Evolutionary conservation across 495 filamentous ascomycete genomes (phyloP).

Genomic region (Lasiosphaeria ovina): DNA sequence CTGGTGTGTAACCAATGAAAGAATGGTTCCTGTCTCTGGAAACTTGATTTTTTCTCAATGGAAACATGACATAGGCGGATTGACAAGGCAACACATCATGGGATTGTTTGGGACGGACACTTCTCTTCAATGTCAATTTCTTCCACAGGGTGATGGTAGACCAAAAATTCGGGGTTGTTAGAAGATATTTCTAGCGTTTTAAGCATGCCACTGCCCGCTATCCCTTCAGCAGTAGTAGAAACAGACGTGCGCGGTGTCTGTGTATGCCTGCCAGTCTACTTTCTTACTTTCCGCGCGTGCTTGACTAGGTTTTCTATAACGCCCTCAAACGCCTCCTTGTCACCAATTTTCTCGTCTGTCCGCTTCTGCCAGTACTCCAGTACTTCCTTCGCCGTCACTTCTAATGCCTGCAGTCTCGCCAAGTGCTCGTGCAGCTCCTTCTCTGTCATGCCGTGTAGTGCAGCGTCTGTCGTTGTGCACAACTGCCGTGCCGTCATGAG

Average conservation of each 20-base stretch:
- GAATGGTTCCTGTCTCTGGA: constrained; percentile 8
- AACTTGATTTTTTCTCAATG: too few relatives aligned
- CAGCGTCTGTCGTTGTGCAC: constrained; percentile 80
- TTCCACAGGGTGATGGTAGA: neutral
- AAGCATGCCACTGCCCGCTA: neutral
- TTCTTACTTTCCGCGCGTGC: constrained; percentile 85
- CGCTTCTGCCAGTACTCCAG: constrained; percentile 87
- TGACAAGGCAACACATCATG: neutral
- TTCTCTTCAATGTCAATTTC: neutral
- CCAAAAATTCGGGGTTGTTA: neutral
- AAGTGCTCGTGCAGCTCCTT: constrained; percentile 73
- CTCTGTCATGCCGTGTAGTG: constrained; percentile 71
- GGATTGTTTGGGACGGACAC: neutral
- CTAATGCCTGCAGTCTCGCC: constrained; percentile 64
- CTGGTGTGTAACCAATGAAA: neutral
- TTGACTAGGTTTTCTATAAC: constrained; percentile 98
- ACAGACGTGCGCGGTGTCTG: neutral
- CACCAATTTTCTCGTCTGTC: constrained; percentile 77
- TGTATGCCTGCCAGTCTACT: constrained; percentile 35
- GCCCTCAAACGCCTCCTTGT: constrained; percentile 94
- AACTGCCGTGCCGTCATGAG: constrained; percentile 72
- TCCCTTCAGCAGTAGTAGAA: neutral
- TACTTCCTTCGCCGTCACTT: constrained; percentile 66
- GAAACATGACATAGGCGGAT: neutral
- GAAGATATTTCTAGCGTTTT: constrained; percentile 1